A percentile compares a stretch with the other conserved stretches of the same genome.
phyloP scores from a whole-genome alignment of 75 land plant species.

The Cunninghamia lanceolata region DNA sequence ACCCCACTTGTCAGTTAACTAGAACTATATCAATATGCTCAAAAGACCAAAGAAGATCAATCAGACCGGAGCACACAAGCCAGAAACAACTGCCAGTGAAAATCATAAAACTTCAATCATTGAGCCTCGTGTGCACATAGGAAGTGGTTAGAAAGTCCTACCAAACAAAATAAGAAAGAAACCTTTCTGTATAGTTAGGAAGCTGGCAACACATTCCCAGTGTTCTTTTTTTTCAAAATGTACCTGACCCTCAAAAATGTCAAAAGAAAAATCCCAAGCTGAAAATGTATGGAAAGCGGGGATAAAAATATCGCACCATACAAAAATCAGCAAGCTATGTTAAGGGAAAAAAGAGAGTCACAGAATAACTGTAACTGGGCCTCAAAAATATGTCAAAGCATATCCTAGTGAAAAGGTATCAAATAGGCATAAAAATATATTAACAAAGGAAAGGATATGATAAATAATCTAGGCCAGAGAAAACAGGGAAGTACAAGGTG shows the following conservation, averaged over 20 bases:
- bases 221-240: background rate
- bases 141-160: background rate
- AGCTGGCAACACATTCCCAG: background rate
- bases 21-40: background rate
- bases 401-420: background rate
- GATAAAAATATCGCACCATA: background rate
- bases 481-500: background rate
- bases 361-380: background rate
- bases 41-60: background rate
- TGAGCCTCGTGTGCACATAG: background rate
- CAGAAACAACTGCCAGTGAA: background rate
- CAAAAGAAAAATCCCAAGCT: background rate
- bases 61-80: background rate
- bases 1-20: background rate
- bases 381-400: background rate
- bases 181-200: background rate
- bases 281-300: background rate
- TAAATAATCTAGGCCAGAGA: background rate
- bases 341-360: background rate
- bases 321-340: background rate
- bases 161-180: background rate
- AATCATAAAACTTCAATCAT: background rate
- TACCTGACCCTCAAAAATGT: background rate
- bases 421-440: background rate
- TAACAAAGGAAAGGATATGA: background rate